Evolutionary conservation across 1,284 basidiomycete species (phyloP).

Genomic region (Cryptococcus deneoformans): DNA sequence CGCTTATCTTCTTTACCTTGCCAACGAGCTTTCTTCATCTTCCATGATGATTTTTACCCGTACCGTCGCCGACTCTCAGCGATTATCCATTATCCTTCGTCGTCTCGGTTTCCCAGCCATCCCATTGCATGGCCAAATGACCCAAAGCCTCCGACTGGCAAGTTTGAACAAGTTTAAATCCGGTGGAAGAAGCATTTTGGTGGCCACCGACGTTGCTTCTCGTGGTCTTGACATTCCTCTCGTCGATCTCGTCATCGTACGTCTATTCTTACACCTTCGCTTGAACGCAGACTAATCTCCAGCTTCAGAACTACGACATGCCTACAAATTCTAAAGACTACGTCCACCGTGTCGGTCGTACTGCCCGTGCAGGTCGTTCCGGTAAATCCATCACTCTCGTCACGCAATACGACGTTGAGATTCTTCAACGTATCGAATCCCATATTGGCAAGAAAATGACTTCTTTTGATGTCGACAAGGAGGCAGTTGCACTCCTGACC

Average conservation of each 20-base stretch:
- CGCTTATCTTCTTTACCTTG: conserved; percentile 82
- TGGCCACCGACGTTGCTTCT: conserved; percentile 94
- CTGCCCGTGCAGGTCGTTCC: conserved; percentile 91
- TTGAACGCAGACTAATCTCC: background rate
- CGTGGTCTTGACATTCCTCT: conserved; percentile 95
- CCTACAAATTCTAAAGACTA: conserved; percentile 99
- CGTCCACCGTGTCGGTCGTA: conserved; percentile 96
- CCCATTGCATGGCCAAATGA: conserved; percentile 93
- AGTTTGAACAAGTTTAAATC: conserved; percentile 97
- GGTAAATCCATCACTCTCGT: conserved; percentile 96
- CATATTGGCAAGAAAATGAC: conserved; percentile 93
- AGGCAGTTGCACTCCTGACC: conserved; percentile 81
- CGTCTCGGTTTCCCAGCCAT: conserved; percentile 93
- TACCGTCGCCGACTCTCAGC: conserved; percentile 90
- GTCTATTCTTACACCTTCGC: conserved; percentile 7
- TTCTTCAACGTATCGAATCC: conserved; percentile 89
- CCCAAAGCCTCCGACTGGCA: conserved; percentile 88
- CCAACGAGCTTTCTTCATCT: conserved; percentile 85
- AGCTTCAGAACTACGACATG: conserved; percentile 79
- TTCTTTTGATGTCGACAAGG: conserved; percentile 83
- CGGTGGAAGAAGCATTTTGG: conserved; percentile 84
- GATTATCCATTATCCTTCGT: conserved; percentile 84
- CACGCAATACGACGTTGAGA: conserved; percentile 97
- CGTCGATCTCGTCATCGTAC: conserved; percentile 84
- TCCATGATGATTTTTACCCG: conserved; percentile 96